Evolutionary conservation across 2,329 filamentous ascomycete genomes (phyloP).

Genomic region (Trichoderma arundinaceum): DNA sequence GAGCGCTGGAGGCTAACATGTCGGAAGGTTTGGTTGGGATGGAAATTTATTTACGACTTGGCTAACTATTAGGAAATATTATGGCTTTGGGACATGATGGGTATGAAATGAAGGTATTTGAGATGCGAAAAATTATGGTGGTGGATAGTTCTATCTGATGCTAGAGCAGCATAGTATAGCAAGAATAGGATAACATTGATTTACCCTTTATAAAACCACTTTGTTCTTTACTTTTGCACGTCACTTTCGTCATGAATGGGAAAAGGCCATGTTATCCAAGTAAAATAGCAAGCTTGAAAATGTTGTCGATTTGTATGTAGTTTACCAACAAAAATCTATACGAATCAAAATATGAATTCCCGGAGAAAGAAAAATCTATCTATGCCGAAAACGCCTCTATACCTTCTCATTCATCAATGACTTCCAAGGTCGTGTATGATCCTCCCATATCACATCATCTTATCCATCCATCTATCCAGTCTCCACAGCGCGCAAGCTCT

Average conservation of each 20-base stretch:
- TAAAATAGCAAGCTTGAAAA: not conserved
- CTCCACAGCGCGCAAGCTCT: conserved; percentile 1
- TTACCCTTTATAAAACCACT: not conserved
- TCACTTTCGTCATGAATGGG: not conserved
- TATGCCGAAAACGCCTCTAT: conserved; percentile 35
- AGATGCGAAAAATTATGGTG: not conserved
- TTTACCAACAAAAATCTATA: not conserved
- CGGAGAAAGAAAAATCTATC: conserved; percentile 19
- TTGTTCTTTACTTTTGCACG: not conserved
- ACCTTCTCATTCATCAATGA: conserved; percentile 21
- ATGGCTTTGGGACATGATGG: not conserved
- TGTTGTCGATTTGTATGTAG: not conserved
- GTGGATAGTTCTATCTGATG: not conserved
- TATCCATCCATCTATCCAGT: conserved; percentile 10
- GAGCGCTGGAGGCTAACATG: not conserved
- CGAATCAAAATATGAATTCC: conserved; percentile 2
- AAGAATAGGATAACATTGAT: not conserved
- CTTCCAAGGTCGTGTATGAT: conserved; percentile 12
- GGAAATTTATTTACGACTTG: not conserved
- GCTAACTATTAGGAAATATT: not conserved
- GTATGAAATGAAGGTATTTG: not conserved
- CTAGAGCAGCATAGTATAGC: not conserved
- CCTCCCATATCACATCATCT: conserved; percentile 13
- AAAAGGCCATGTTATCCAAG: too few species aligned
- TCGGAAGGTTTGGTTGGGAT: not conserved